Conservation (phyloP, 2,329 filamentous ascomycete species). For the Calonectria crousiana region DNA sequence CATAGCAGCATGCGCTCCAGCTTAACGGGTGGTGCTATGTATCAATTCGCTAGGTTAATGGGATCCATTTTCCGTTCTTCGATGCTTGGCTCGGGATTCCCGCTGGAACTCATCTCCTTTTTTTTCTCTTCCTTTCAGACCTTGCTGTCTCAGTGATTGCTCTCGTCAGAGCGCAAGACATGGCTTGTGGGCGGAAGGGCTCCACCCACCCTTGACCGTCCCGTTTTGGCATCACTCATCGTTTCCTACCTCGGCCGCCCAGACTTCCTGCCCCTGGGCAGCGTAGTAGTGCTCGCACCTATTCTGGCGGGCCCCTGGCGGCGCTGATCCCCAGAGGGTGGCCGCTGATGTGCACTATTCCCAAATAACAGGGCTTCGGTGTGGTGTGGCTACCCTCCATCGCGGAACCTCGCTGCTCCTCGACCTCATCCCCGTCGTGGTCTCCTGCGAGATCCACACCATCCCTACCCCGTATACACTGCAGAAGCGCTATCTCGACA, state of each 20-base stretch:
- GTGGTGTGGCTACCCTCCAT: conserved; percentile 33
- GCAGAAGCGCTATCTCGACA: conserved; percentile 25
- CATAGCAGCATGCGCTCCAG: conserved; percentile 4
- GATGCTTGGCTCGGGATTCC: background rate
- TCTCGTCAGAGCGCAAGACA: conserved; percentile 38
- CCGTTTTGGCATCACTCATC: conserved; percentile 27
- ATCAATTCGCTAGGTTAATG: conserved; percentile 13
- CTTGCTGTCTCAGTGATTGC: conserved; percentile 38
- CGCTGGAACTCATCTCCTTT: conserved; percentile 20
- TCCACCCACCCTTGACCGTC: conserved; percentile 23
- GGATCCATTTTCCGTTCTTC: conserved; percentile 25
- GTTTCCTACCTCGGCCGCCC: conserved; percentile 16
- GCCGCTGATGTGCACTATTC: conserved; percentile 33
- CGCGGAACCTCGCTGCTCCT: conserved; percentile 2
- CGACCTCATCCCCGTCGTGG: background rate
- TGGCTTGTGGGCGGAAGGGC: conserved; percentile 16
- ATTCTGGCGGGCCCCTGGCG: conserved; percentile 3
- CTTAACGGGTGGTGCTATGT: background rate
- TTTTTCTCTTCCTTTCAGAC: conserved; percentile 8
- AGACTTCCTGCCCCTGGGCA: conserved; percentile 2
- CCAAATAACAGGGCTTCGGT: conserved; percentile 31
- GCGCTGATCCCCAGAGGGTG: conserved; percentile 21
- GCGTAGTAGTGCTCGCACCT: conserved; percentile 6
- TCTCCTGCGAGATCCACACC: conserved; percentile 4
- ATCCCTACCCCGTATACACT: conserved; percentile 11